phyloP scores from a whole-genome alignment of 1,284 basidiomycete species.

The Rhodofomes roseus region DNA sequence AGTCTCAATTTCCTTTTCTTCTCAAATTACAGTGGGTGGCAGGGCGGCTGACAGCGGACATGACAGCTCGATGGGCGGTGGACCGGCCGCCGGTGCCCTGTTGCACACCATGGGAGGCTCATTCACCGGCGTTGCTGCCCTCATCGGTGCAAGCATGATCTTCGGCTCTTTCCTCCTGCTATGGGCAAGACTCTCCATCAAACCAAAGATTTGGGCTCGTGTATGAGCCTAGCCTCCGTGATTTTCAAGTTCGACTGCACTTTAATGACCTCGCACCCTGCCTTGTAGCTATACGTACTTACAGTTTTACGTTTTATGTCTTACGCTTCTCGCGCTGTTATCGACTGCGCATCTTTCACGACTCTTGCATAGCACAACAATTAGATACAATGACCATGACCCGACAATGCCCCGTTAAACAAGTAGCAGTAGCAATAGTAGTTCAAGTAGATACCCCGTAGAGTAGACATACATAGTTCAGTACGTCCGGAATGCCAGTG shows the following conservation, averaged over 20 bases:
- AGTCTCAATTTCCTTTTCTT: constrained; percentile 33
- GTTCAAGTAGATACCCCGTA: too few relatives aligned
- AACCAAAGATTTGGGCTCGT: constrained; percentile 38
- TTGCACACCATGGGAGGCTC: constrained; percentile 40
- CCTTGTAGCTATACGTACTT: neutral
- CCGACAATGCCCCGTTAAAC: too few relatives aligned
- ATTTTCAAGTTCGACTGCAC: too few relatives aligned
- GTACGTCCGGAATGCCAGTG: neutral
- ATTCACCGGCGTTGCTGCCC: constrained; percentile 51
- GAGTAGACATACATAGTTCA: too few relatives aligned
- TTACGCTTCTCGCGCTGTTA: neutral
- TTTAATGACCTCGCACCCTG: neutral
- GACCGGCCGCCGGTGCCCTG: constrained; percentile 55
- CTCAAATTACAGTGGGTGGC: neutral
- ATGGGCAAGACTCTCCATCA: constrained; percentile 41
- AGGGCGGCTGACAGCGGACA: neutral
- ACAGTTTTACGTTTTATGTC: neutral
- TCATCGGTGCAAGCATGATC: constrained; percentile 54
- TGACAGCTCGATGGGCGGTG: constrained; percentile 54
- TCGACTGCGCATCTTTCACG: too few relatives aligned
- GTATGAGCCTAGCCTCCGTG: constrained; percentile 31
- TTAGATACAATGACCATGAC: too few relatives aligned
- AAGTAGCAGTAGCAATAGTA: too few relatives aligned
- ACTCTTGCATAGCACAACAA: too few relatives aligned
- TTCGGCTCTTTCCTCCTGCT: constrained; percentile 53